Percentiles rank a stretch among this genome's conserved stretches.
Conservation (phyloP, 371 early-diverging fungal genomes). For the Mucor lusitanicus region DNA sequence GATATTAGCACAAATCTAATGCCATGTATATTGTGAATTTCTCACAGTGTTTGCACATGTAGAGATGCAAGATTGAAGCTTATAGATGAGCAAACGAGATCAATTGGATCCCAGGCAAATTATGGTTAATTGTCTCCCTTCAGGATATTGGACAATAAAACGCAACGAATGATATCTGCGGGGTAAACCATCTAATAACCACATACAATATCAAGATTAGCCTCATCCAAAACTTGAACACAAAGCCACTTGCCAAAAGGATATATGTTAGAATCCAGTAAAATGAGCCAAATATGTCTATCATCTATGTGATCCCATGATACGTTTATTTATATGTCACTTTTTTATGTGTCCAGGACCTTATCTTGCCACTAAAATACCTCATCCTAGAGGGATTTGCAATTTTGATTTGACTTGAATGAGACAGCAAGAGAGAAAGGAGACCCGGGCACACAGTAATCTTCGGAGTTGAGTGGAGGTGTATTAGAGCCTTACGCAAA, state of each 20-base stretch:
- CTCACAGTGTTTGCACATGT: not conserved
- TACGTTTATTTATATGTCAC: not conserved
- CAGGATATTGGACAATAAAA: not conserved
- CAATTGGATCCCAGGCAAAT: not conserved
- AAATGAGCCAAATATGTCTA: constrained; percentile 2
- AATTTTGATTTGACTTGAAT: not conserved
- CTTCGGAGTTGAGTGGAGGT: not conserved
- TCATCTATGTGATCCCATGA: not conserved
- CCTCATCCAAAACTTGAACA: not conserved
- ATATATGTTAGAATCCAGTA: not conserved
- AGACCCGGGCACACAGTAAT: not conserved
- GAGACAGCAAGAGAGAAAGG: not conserved
- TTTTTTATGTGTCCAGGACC: not conserved
- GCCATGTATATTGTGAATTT: not conserved
- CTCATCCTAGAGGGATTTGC: not conserved
- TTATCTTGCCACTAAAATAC: not conserved
- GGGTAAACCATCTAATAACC: not conserved
- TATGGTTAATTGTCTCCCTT: not conserved
- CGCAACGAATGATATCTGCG: not conserved
- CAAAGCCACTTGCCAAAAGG: not conserved
- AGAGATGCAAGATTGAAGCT: not conserved
- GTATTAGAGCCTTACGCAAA: not conserved
- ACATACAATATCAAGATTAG: not conserved
- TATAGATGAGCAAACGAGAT: not conserved
- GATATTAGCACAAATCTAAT: not conserved